Conservation (phyloP, 2,329 filamentous ascomycete genomes). For the Cytospora piceicola region DNA sequence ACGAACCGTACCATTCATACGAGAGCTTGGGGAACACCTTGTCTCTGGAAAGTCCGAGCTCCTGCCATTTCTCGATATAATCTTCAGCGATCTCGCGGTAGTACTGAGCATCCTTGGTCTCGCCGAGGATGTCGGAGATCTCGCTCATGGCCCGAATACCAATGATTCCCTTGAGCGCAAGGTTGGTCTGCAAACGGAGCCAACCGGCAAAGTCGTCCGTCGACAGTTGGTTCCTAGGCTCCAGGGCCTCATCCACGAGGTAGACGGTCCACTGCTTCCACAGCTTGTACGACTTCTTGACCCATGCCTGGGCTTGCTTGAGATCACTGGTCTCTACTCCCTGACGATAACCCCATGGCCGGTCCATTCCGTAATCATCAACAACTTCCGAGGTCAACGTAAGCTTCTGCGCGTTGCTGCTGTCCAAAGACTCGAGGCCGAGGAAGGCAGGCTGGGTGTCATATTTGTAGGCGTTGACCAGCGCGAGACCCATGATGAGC, state of each 20-base stretch:
- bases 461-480: conserved; percentile 75
- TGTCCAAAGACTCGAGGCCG: conserved; percentile 31
- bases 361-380: conserved; percentile 37
- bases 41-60: conserved; percentile 70
- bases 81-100: conserved; percentile 66
- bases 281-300: conserved; percentile 62
- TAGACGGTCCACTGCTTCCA: conserved; percentile 79
- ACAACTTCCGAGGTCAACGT: conserved; percentile 25
- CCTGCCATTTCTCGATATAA: conserved; percentile 74
- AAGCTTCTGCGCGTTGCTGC: conserved; percentile 15
- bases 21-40: conserved; percentile 75
- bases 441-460: conserved; percentile 58
- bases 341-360: conserved; percentile 56
- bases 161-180: conserved; percentile 77
- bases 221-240: conserved; percentile 72
- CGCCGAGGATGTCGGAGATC: conserved; percentile 62
- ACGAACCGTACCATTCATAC: conserved; percentile 81
- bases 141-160: conserved; percentile 79
- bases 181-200: conserved; percentile 74
- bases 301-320: conserved; percentile 45
- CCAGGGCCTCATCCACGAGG: conserved; percentile 69
- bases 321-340: conserved; percentile 47
- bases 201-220: conserved; percentile 81
- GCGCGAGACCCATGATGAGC: conserved; percentile 76
- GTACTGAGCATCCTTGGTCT: conserved; percentile 60